Conservation (phyloP, 345 rosid species). For the Ailanthus altissimus region DNA sequence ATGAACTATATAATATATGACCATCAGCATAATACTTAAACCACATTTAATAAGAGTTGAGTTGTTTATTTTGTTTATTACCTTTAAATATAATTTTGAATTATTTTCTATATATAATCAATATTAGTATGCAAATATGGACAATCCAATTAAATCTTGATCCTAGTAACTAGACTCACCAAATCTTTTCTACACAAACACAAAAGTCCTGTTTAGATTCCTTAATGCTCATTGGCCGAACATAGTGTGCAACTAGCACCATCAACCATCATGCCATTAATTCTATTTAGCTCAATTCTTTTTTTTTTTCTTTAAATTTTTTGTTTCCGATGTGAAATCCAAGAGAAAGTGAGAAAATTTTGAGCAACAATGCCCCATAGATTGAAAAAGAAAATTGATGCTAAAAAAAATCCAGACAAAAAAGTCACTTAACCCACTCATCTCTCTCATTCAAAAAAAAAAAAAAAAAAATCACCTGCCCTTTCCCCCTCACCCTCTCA, state of each 20-base stretch:
- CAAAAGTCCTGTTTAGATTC: constrained; percentile 12
- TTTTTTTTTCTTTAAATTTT: no score
- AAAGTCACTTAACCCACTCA: constrained; percentile 22
- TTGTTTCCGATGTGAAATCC: constrained; percentile 18
- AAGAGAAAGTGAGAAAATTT: constrained; percentile 10
- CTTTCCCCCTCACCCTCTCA: constrained; percentile 17
- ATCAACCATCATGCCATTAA: constrained; percentile 3
- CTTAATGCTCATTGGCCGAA: constrained; percentile 9
- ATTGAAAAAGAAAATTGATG: constrained; percentile 16
- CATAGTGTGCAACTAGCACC: constrained; percentile 14
- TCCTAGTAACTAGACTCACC: background rate
- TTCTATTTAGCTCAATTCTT: background rate
- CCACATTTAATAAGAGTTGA: no score
- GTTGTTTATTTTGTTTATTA: no score
- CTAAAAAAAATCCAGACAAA: constrained; percentile 21
- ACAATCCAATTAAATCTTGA: background rate
- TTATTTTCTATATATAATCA: no score
- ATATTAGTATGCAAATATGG: background rate
- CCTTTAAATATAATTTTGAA: no score
- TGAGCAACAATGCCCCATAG: background rate
- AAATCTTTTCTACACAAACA: constrained; percentile 1
- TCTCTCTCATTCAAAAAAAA: no score
- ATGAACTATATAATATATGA: no score
- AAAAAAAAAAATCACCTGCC: no score
- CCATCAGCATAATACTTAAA: no score